Percentiles rank a stretch among this genome's conserved stretches.
phyloP scores from a whole-genome alignment of 257 asterid species.

The Nicotiana tabacum region DNA sequence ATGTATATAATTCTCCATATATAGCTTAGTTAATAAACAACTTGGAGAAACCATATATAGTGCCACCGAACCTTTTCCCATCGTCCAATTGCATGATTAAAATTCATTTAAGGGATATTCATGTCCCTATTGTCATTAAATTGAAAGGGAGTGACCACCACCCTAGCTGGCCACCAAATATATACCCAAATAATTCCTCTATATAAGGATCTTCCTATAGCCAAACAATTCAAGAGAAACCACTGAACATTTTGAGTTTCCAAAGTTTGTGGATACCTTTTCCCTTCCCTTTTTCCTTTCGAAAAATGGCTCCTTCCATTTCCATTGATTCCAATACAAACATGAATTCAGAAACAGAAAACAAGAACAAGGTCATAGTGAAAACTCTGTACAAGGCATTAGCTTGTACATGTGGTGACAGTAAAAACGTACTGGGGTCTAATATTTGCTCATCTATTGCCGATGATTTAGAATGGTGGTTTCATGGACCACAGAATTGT shows the following conservation, averaged over 20 bases:
- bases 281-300: neutral
- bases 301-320: neutral
- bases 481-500: constrained; percentile 91
- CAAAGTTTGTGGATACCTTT: neutral
- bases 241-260: neutral
- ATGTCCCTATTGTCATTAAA: neutral
- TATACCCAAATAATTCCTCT: neutral
- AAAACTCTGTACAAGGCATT: constrained; percentile 55
- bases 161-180: neutral
- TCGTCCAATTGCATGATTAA: neutral
- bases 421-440: constrained; percentile 19
- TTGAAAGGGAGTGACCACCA: constrained; percentile 3
- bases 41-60: neutral
- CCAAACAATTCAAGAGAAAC: neutral
- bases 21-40: neutral
- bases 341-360: constrained; percentile 13
- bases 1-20: neutral
- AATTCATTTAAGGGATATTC: neutral
- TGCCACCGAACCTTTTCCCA: neutral
- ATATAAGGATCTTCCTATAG: neutral
- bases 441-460: constrained; percentile 17
- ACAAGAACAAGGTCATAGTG: constrained; percentile 39
- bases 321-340: neutral
- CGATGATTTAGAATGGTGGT: constrained; percentile 88
- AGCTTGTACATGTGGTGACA: constrained; percentile 21